Base-by-base conservation (phyloP, 192 early-diverging fungal species). In the Spizellomyces sp. region DNA sequence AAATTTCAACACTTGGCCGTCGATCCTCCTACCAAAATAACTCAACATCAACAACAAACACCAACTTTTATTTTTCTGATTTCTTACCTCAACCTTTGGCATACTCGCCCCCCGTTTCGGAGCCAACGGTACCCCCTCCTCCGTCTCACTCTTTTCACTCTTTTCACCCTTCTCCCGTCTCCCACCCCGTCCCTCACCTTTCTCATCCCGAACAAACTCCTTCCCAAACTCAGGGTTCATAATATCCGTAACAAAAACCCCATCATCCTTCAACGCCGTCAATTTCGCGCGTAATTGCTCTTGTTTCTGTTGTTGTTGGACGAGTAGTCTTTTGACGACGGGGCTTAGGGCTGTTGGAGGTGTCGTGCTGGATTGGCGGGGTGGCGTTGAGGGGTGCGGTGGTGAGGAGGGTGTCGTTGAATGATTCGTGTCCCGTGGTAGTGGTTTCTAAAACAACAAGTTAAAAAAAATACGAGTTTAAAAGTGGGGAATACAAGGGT, bases 151-250 rank as follows among this genome's bases (percentile, higher is more conserved):
- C 27, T 36, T 36, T 36, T 36, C 27, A 36, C 27, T 36, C 27
- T 36, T 36, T 3, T 36, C 27, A 36, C 27, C 27, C 27, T 36
- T 36, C 27, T 36, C n/a, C n/a, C n/a, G n/a, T n/a, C n/a, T n/a
- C n/a, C n/a, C n/a, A n/a, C n/a, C n/a, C n/a, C n/a, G n/a, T n/a
- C n/a, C n/a, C 27, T 36, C 27, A 36, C 0, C 27, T 3, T 36
- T 36, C 0, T 36, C 27, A 36, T 36, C 27, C 27, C 27, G 0
- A 36, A 36, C 27, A 36, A 36, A 36, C 27, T 55, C 2, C 27
- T 27, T 19, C 5, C 70, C 60, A 46, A 76, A 76, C 5, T 76
- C 70, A 6, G 75, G 75, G 47, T 76, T 76, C 42, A 76, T 12
- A 8, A 58, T 60, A 58, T 76, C 75, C 36, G 71, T 69, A 45